Conservation (phyloP, 371 early-diverging fungal species). For the Zopfochytrium polystomum region DNA sequence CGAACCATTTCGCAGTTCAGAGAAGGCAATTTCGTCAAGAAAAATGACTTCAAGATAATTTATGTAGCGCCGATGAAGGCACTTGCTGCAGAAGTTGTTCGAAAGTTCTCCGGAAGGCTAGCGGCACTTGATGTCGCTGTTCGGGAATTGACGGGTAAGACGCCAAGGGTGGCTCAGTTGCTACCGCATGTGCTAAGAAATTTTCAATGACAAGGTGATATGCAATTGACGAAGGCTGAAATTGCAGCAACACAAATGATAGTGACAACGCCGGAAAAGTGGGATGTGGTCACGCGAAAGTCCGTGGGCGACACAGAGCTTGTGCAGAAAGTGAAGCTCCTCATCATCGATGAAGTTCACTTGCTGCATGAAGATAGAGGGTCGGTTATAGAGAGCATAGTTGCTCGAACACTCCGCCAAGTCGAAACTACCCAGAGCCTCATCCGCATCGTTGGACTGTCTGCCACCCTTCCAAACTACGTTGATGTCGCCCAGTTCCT, state of each 20-base stretch:
- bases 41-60: slow-evolving; percentile 87
- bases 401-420: slow-evolving; percentile 92
- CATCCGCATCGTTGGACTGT: slow-evolving; percentile 97
- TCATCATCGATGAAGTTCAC: slow-evolving; percentile 99
- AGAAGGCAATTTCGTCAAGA: slow-evolving; percentile 22
- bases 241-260: slow-evolving; percentile 91
- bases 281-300: slow-evolving; percentile 99
- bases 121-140: slow-evolving; percentile 82
- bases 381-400: slow-evolving; percentile 95
- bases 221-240: slow-evolving; percentile 92
- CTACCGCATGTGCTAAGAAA: neutral
- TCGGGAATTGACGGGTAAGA: slow-evolving; percentile 78
- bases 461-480: slow-evolving; percentile 99
- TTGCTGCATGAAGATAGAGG: slow-evolving; percentile 98
- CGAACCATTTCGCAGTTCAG: slow-evolving; percentile 70
- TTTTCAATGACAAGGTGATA: slow-evolving; percentile 74
- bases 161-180: neutral
- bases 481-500: slow-evolving; percentile 95
- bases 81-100: slow-evolving; percentile 94
- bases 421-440: slow-evolving; percentile 83
- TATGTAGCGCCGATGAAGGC: slow-evolving; percentile 99
- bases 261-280: slow-evolving; percentile 99
- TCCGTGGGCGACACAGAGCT: slow-evolving; percentile 86
- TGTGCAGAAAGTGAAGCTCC: slow-evolving; percentile 80
- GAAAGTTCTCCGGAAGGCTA: slow-evolving; percentile 85